Evolutionary conservation across 1,139 yeast genomes (phyloP).

Genomic region (Taphrina pruni): DNA sequence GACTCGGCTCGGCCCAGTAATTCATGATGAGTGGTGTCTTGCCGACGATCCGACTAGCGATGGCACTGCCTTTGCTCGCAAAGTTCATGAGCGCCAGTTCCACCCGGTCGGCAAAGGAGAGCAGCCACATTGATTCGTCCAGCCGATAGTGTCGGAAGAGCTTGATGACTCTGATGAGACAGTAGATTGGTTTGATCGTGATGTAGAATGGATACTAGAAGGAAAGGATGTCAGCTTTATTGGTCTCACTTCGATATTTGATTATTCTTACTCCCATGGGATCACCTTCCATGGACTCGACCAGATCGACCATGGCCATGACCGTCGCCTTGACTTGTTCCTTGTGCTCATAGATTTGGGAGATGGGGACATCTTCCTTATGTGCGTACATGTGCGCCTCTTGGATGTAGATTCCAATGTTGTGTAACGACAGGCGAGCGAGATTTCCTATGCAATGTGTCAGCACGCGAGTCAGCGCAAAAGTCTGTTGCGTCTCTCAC

Average conservation of each 20-base stretch:
- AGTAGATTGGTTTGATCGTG: slow-evolving; percentile 14
- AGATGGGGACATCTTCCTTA: background rate
- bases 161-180: slow-evolving; percentile 7
- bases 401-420: background rate
- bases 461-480: too few relatives aligned
- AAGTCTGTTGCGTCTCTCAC: background rate
- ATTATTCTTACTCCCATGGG: slow-evolving; percentile 8
- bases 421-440: slow-evolving; percentile 1
- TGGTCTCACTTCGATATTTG: too few relatives aligned
- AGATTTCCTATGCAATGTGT: background rate
- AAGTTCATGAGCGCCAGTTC: slow-evolving; percentile 12
- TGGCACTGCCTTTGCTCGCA: slow-evolving; percentile 1
- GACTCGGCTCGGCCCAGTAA: slow-evolving; percentile 15
- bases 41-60: background rate
- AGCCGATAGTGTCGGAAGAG: slow-evolving; percentile 4
- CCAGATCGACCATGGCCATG: slow-evolving; percentile 8
- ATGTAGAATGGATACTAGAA: slow-evolving; percentile 8
- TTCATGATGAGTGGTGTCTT: slow-evolving; percentile 16
- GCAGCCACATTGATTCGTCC: slow-evolving; percentile 17
- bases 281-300: slow-evolving; percentile 8
- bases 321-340: background rate
- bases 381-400: slow-evolving; percentile 7
- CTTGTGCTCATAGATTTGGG: slow-evolving; percentile 3
- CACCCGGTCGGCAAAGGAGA: slow-evolving; percentile 10
- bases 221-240: too few relatives aligned